Evolutionary conservation across 805 yeast genomes (phyloP).

Genomic region (Suhomyces faveliae): DNA sequence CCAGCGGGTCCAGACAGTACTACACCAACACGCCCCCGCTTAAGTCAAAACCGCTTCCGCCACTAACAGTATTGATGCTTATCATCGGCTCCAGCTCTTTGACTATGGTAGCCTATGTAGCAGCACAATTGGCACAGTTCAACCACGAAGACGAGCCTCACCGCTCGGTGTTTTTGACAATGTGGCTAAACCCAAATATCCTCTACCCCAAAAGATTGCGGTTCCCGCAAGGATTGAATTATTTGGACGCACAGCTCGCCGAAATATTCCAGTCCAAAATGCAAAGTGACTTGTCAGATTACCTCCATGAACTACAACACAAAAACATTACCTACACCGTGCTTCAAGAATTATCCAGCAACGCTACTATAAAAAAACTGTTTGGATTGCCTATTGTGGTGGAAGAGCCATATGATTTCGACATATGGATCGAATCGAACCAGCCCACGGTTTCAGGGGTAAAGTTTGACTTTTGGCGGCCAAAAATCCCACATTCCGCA

Average conservation of each 20-base stretch:
- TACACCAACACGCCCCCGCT: not conserved
- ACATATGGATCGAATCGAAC: conserved; percentile 32
- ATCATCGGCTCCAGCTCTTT: conserved; percentile 22
- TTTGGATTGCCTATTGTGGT: conserved; percentile 30
- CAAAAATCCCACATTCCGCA: not conserved
- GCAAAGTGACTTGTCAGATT: conserved; percentile 11
- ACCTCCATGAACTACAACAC: conserved; percentile 14
- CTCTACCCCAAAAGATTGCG: conserved; percentile 20
- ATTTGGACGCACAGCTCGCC: conserved; percentile 23
- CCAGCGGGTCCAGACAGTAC: not conserved
- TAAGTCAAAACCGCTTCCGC: conserved; percentile 9
- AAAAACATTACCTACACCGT: conserved; percentile 27
- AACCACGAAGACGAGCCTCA: conserved; percentile 9
- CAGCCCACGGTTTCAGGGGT: conserved; percentile 32
- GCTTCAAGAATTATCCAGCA: conserved; percentile 23
- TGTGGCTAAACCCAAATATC: conserved; percentile 29
- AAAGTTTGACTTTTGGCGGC: conserved; percentile 16
- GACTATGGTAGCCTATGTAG: conserved; percentile 24
- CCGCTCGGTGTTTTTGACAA: conserved; percentile 20
- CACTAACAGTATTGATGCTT: conserved; percentile 20
- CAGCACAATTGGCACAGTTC: conserved; percentile 16
- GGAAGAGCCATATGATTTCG: conserved; percentile 11
- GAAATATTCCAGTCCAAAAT: conserved; percentile 15
- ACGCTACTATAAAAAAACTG: conserved; percentile 21
- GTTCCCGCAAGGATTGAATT: conserved; percentile 27